Conservation (phyloP, 352 stramenopile species). For the Pythium dissimile region DNA sequence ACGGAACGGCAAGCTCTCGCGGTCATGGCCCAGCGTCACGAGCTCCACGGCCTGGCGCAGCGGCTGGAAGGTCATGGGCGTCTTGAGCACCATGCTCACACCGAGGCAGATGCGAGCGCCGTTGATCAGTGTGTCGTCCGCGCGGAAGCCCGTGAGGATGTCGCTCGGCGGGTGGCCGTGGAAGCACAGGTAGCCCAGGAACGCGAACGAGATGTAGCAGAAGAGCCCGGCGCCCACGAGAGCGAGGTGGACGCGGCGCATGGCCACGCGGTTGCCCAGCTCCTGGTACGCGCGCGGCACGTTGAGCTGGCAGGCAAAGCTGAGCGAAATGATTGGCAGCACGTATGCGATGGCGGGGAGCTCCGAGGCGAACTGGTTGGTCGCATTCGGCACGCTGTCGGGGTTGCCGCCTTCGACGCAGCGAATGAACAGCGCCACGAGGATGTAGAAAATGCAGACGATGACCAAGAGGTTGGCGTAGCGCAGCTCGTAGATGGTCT, state of each 20-base stretch:
- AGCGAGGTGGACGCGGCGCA: constrained; percentile 62
- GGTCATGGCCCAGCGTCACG: constrained; percentile 63
- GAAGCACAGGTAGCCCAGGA: constrained; percentile 79
- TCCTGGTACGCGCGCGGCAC: constrained; percentile 78
- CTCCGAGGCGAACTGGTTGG: constrained; percentile 57
- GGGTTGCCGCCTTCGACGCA: constrained; percentile 41
- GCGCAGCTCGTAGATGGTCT: constrained; percentile 81
- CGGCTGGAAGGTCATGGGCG: constrained; percentile 83
- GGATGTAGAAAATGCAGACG: constrained; percentile 78
- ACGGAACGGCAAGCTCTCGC: constrained; percentile 69
- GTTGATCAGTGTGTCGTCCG: constrained; percentile 75
- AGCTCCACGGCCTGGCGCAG: constrained; percentile 75
- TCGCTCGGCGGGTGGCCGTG: constrained; percentile 79
- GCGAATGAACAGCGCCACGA: constrained; percentile 55
- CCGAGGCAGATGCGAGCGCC: constrained; percentile 68
- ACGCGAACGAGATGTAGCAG: constrained; percentile 61
- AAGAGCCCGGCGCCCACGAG: constrained; percentile 49
- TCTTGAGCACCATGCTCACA: constrained; percentile 77
- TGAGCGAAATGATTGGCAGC: constrained; percentile 76
- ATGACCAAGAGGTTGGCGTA: constrained; percentile 80
- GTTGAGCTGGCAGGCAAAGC: constrained; percentile 81
- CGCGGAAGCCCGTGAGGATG: constrained; percentile 71
- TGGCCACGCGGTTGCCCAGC: constrained; percentile 65
- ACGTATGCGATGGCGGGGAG: constrained; percentile 62
- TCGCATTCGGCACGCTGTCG: constrained; percentile 34